A percentile compares a stretch with the other conserved stretches of the same genome.
phyloP scores from a whole-genome alignment of 345 rosid genomes.

The Lepidium africanum region DNA sequence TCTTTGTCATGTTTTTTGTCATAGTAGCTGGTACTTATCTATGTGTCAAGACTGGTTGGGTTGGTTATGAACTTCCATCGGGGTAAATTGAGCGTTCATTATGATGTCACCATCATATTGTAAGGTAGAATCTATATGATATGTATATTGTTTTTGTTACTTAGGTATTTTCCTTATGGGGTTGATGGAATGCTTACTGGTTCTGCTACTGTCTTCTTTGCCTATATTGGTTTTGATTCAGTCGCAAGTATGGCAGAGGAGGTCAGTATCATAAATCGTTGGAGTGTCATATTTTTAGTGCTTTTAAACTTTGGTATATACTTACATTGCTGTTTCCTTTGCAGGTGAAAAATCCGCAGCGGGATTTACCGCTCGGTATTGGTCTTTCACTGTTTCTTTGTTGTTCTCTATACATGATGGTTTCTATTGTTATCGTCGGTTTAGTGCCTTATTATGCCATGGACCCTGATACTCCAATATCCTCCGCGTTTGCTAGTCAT shows the following conservation, averaged over 20 bases:
- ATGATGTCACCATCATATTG: not conserved
- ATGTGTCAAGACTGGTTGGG: constrained; percentile 84
- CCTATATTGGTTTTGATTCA: constrained; percentile 89
- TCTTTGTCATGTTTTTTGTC: constrained; percentile 79
- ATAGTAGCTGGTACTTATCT: constrained; percentile 71
- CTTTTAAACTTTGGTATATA: not conserved
- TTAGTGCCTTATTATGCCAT: constrained; percentile 87
- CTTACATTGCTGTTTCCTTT: not conserved
- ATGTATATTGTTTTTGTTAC: not conserved
- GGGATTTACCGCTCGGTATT: constrained; percentile 91
- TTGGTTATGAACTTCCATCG: constrained; percentile 78
- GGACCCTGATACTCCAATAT: constrained; percentile 94
- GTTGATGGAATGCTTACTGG: constrained; percentile 97
- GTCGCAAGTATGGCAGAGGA: constrained; percentile 99
- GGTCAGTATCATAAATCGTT: constrained; percentile 31
- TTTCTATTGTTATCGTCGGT: constrained; percentile 84
- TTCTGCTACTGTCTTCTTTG: constrained; percentile 93
- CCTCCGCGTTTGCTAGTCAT: constrained; percentile 83
- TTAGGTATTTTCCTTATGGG: constrained; percentile 84
- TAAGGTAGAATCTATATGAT: not conserved
- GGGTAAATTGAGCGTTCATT: constrained; percentile 46
- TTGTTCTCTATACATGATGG: constrained; percentile 86
- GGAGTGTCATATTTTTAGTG: not conserved
- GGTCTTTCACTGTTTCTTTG: constrained; percentile 73
- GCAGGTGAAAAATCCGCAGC: constrained; percentile 94